Conservation (phyloP, 192 early-diverging fungal genomes). For the Ambispora gerdemannii region DNA sequence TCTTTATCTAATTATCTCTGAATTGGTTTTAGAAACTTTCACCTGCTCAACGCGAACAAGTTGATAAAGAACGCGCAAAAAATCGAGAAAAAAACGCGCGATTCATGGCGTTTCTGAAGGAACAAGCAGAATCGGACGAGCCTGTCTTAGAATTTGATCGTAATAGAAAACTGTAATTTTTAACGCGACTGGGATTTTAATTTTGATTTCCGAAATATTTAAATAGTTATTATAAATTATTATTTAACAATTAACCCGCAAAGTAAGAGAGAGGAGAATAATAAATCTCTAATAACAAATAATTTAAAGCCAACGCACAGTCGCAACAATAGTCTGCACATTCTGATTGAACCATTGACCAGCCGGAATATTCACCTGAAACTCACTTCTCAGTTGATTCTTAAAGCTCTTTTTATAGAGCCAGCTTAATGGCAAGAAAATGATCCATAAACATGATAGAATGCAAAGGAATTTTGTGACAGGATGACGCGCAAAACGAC, state of each 20-base stretch:
- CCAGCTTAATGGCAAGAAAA: conserved; percentile 38
- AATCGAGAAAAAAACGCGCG: neutral
- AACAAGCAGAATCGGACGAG: neutral
- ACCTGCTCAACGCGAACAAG: neutral
- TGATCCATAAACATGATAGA: conserved; percentile 34
- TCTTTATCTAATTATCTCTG: neutral
- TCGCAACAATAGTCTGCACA: conserved; percentile 35
- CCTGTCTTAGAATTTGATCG: neutral
- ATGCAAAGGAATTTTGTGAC: conserved; percentile 36
- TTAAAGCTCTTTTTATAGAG: conserved; percentile 34
- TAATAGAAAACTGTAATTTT: no score
- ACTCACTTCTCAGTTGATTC: conserved; percentile 34
- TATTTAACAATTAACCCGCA: neutral
- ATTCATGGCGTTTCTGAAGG: neutral
- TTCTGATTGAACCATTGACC: conserved; percentile 31
- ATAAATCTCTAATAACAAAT: neutral
- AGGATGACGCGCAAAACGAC: conserved; percentile 29
- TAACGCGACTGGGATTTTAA: neutral
- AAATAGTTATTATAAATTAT: neutral
- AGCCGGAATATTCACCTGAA: conserved; percentile 36
- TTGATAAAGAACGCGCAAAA: neutral
- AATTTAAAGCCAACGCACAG: neutral
- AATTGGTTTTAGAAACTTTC: neutral
- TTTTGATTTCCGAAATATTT: neutral
- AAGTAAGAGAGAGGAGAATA: neutral